A percentile compares a stretch with the other conserved stretches of the same genome.
Conservation (phyloP, 495 filamentous ascomycete genomes). For the Usnea hakonensis region DNA sequence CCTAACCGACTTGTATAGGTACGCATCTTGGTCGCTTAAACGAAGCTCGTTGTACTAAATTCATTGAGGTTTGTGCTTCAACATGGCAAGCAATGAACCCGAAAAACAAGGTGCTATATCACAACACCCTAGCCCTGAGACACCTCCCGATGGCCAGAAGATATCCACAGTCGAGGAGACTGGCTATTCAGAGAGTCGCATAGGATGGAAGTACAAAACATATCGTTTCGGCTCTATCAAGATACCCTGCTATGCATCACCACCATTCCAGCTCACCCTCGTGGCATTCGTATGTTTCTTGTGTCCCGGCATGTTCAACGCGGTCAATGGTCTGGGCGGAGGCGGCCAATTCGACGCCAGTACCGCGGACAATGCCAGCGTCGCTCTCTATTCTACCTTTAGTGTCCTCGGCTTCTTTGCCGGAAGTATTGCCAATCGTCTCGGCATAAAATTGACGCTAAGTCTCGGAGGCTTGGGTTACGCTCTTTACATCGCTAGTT, state of each 20-base stretch:
- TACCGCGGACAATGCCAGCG: conserved; percentile 41
- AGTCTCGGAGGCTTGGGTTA: conserved; percentile 43
- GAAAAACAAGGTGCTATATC: conserved; percentile 1
- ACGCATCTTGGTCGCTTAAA: neutral
- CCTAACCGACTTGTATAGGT: neutral
- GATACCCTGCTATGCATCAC: conserved; percentile 65
- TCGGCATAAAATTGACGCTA: conserved; percentile 38
- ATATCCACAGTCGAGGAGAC: conserved; percentile 1
- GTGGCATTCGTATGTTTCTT: conserved; percentile 67
- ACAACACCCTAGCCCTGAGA: neutral
- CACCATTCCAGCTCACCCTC: conserved; percentile 44
- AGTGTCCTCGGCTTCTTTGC: conserved; percentile 48
- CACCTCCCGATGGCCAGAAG: neutral
- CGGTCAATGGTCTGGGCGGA: conserved; percentile 46
- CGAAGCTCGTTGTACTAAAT: neutral
- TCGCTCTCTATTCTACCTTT: conserved; percentile 57
- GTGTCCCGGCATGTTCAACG: conserved; percentile 74
- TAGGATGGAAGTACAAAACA: conserved; percentile 46
- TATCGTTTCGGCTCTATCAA: conserved; percentile 40
- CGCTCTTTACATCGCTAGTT: conserved; percentile 38
- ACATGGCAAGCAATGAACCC: neutral
- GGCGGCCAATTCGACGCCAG: conserved; percentile 39
- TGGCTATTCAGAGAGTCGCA: conserved; percentile 15
- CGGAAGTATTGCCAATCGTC: conserved; percentile 41
- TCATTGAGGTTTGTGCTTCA: neutral